Evolutionary conservation across 305 asterid species (phyloP), one percentile per base, ranked within the genome.

Genomic region (Ilex paraguariensis): DNA sequence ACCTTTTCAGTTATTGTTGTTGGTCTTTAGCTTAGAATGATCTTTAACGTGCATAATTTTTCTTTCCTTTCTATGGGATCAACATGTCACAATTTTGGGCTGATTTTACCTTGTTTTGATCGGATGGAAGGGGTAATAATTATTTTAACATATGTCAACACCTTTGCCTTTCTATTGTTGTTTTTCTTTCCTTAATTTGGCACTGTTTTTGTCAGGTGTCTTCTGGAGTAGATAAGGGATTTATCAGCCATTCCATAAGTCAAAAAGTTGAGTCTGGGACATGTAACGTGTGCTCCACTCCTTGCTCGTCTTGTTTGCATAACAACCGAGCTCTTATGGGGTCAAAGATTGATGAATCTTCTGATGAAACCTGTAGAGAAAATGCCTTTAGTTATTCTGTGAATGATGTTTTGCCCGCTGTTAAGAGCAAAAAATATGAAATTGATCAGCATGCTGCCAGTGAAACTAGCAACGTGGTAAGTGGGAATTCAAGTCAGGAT

Each of bases 241-340:
- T 68, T 63, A 59, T 60, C 65, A 71, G 63, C 56, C 56, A 61
- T 68, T 64, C 77, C 66, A 69, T 53, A 79, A 74, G 66, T 76
- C 66, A 66, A 65, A 72, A 76, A 57, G 82, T 63, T 58, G 74
- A 75, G 56, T 65, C 80, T 70, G 89, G 93, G 73, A 70, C 84
- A 56, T 85, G 91, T 77, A 80, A 78, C 67, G 81, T 79, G 68
- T 91, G 92, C 70, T 81, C 88, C 72, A 75, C 85, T 39, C 87
- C 89, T 68, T 83, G 86, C 78, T 76, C 87, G 39, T 81, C 92
- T 61, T 92, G 87, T 75, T 81, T 82, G 72, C 83, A 81, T 79
- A 70, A 74, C 54, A 75, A 62, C 74, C 83, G 79, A 72, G 71
- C 54, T 64, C 62, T 66, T 55, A 67, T 85, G 90, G 86, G 81